Conservation (phyloP, 2,329 filamentous ascomycete genomes). For the Massarina eburnea region DNA sequence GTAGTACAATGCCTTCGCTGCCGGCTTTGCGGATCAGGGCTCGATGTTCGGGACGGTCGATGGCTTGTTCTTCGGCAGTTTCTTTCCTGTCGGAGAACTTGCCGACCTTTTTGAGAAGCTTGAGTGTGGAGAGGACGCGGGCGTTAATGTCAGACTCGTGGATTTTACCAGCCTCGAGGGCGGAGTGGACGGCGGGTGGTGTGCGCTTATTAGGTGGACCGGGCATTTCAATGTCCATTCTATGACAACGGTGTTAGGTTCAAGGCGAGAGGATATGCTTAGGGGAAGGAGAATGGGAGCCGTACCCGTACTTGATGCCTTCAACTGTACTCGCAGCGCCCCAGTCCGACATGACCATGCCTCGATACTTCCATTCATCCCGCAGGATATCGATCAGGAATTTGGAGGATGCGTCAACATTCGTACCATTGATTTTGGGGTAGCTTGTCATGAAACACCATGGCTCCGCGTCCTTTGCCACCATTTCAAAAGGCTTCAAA, state of each 20-base stretch:
- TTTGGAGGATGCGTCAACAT: slow-evolving; percentile 45
- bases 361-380: slow-evolving; percentile 48
- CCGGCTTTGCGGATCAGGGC: slow-evolving; percentile 40
- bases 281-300: slow-evolving; percentile 43
- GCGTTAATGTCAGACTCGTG: slow-evolving; percentile 7
- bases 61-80: slow-evolving; percentile 9
- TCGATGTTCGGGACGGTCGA: slow-evolving; percentile 15
- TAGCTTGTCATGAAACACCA: slow-evolving; percentile 55
- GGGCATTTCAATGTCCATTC: slow-evolving; percentile 22
- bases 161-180: slow-evolving; percentile 54
- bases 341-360: slow-evolving; percentile 65
- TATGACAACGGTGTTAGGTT: slow-evolving; percentile 4
- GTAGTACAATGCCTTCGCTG: slow-evolving; percentile 48
- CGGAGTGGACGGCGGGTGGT: slow-evolving; percentile 65
- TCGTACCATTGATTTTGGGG: slow-evolving; percentile 9
- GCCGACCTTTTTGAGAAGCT: slow-evolving; percentile 9
- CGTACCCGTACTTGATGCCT: slow-evolving; percentile 12
- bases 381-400: slow-evolving; percentile 47
- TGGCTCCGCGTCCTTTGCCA: slow-evolving; percentile 65
- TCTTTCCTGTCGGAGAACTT: slow-evolving; percentile 11
- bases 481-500: slow-evolving; percentile 61
- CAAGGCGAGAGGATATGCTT: slow-evolving; percentile 1
- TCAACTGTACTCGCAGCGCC: slow-evolving; percentile 59
- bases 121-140: slow-evolving; percentile 6
- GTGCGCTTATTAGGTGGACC: slow-evolving; percentile 63